A percentile compares a stretch with the other conserved stretches of the same genome.
phyloP scores from a whole-genome alignment of 2,329 filamentous ascomycete species.

The Cordyceps cateniannulata region DNA sequence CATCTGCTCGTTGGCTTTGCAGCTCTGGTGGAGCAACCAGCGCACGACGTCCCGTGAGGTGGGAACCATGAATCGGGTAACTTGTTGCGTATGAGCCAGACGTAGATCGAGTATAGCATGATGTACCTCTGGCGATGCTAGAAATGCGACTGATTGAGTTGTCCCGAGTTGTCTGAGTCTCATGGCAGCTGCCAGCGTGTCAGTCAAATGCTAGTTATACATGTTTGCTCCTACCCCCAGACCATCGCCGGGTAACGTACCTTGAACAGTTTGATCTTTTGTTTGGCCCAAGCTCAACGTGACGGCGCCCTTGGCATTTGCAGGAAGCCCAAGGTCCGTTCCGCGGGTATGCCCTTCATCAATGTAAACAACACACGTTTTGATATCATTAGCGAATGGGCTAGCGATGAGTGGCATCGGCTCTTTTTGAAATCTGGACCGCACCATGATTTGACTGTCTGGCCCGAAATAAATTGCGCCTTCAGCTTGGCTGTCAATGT shows the following conservation, averaged over 20 bases:
- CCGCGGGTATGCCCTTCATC: constrained; percentile 57
- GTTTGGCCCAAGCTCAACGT: constrained; percentile 51
- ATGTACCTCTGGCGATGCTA: constrained; percentile 54
- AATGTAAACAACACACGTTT: constrained; percentile 49
- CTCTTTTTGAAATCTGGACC: constrained; percentile 28
- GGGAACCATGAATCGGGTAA: constrained; percentile 2
- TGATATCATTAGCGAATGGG: constrained; percentile 47
- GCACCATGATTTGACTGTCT: constrained; percentile 20
- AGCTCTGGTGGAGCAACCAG: constrained; percentile 62
- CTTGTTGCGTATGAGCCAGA: neutral
- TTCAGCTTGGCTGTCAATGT: constrained; percentile 33
- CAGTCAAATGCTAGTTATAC: neutral
- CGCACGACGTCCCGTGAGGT: constrained; percentile 26
- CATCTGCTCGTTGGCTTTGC: constrained; percentile 50
- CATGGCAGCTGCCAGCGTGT: constrained; percentile 49
- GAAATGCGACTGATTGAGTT: constrained; percentile 49
- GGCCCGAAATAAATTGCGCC: constrained; percentile 49
- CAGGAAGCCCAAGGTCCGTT: constrained; percentile 51
- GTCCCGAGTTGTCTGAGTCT: constrained; percentile 50
- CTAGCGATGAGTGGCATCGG: constrained; percentile 45
- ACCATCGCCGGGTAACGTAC: constrained; percentile 26
- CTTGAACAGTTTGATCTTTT: constrained; percentile 57
- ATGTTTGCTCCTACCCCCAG: too few relatives aligned
- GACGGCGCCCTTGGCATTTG: constrained; percentile 40
- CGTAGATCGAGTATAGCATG: constrained; percentile 49